Evolutionary conservation across 208 protist genomes (phyloP), one percentile per base, ranked within the genome.

Genomic region (Strigomonas culicis): DNA sequence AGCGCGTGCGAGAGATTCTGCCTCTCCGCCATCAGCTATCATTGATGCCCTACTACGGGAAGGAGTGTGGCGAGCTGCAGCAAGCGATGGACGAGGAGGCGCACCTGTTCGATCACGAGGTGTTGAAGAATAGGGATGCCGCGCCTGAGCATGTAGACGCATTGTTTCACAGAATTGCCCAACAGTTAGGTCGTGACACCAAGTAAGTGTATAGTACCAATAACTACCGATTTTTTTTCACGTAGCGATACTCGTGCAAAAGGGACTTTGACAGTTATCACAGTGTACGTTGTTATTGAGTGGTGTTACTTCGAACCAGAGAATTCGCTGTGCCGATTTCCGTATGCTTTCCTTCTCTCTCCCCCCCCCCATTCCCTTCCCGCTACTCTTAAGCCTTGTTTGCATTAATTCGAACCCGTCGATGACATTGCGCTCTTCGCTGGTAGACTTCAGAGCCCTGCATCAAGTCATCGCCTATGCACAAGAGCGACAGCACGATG

Each of bases 41-140:
- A 4, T 61, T 92, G 22, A 66, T 72, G 30, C 46, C 62, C 1
- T 82, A 67, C 50, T 94, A 90, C 62, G 79, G 79, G 15, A 82
- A 72, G 17, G 84, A 94, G 70, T 88, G 76, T 59, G 77, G 80
- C 11, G 73, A 34, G 0, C 59, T 94, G 43, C 75, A 88, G 63
- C 80, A 90, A 66, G 63, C 80, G 2, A 92, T 94, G 88, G 85
- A 90, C 8, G 83, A 90, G 63, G 88, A 94, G 65, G 85, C 82
- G 2, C 19, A 73, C 22, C 74, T 94, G 21, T 94, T 92, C 31
- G 61, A 69, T 3, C 49, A 80, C 3, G 66, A 65, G 4, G 64
- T 56, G 21, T 27, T 85, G 30, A 66, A 52, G 1, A 25, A 30
- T 19, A 62, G 31, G 1, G 36, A 21, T 10, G 32, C 31, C 56